A percentile compares a stretch with the other conserved stretches of the same genome.
These are phyloP conservation scores for Pythium pyrilobum DNA, from an alignment of 352 stramenopile genomes.

Conservation along the genomic window DNA sequence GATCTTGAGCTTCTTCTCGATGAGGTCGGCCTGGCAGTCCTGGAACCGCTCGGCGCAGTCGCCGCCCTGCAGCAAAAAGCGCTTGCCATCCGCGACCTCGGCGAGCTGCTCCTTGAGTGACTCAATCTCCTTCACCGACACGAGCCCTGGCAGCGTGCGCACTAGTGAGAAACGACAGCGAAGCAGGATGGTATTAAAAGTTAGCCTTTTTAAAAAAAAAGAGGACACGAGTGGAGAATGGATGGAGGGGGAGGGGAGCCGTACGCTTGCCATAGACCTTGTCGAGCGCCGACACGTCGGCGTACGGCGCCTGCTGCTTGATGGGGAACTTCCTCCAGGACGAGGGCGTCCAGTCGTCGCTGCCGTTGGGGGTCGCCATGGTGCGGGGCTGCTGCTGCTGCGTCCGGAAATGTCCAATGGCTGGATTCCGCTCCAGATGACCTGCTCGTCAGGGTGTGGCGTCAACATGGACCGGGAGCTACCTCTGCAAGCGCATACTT, in stretches of 20 bases:
- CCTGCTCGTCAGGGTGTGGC: neutral
- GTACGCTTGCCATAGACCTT: slow-evolving; percentile 65
- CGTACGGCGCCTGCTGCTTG: slow-evolving; percentile 82
- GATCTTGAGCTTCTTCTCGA: slow-evolving; percentile 92
- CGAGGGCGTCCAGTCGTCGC: slow-evolving; percentile 43
- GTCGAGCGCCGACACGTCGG: slow-evolving; percentile 62
- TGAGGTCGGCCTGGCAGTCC: slow-evolving; percentile 80
- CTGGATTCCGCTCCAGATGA: slow-evolving; percentile 1
- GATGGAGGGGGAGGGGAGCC: slow-evolving; percentile 1
- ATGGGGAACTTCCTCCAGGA: slow-evolving; percentile 75
- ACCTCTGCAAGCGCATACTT: neutral
- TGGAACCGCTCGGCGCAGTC: slow-evolving; percentile 98
- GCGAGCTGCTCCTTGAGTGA: slow-evolving; percentile 87
- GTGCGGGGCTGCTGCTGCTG: neutral
- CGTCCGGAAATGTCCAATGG: no score
- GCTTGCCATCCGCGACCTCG: slow-evolving; percentile 93
- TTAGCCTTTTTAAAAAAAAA: no score
- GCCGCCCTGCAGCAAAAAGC: slow-evolving; percentile 97
- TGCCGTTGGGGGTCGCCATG: neutral
- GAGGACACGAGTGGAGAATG: no score
- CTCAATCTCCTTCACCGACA: slow-evolving; percentile 96
- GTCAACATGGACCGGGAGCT: slow-evolving; percentile 11
- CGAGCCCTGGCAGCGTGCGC: slow-evolving; percentile 83
- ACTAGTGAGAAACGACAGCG: slow-evolving; percentile 41
- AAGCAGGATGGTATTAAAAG: no score